Base-by-base conservation (phyloP, 768 basidiomycete species). In the Cantharellus anzutake region DNA sequence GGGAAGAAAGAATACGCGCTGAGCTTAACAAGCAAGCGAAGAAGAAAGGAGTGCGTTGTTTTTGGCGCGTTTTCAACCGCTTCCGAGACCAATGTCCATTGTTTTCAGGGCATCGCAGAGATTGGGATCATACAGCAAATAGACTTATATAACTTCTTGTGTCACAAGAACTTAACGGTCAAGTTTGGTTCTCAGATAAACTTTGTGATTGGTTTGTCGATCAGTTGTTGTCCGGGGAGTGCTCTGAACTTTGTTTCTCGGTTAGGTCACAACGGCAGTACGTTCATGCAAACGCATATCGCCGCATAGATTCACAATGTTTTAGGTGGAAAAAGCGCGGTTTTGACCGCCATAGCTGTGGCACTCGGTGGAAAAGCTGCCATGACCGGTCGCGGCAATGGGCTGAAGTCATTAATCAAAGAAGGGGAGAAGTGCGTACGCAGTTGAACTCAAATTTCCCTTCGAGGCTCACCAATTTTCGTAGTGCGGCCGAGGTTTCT, bases 101-200 rank as follows among this genome's bases (percentile, higher is more conserved):
- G 0, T 55, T 14, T 52, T 2, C 64, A 94, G 91, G 78, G 75
- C 11, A 75, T 87, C 52, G 87, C 92, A 3, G 84, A 93, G 57
- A 79, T 83, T 65, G 94, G 93, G 3, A 83, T 97, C 64, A 86
- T 97, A 62, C 84, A 89, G 65, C 75, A 77, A 41, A 78, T 96
- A 50, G 84, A 91, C 67, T 81, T 90, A 79, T 77, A 81, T 66
- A 84, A 97, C 67, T 98, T 98, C 72, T 94, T 98, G 92, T 96
- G 92, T 70, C 93, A 98, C 72, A 78, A 81, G 68, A 82, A 77
- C 70, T 75, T 92, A 51, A 82, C 77, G 1, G 88, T 96, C 70
- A 76, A 78, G 2, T 90, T 98, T 63, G 90, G 91, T 0, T 84
- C 86, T 4, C 89, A 93, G 69, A 87, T 99, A 67, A 99, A 98